phyloP scores from a whole-genome alignment of 257 asterid genomes.

The Przewalskia tangutica region DNA sequence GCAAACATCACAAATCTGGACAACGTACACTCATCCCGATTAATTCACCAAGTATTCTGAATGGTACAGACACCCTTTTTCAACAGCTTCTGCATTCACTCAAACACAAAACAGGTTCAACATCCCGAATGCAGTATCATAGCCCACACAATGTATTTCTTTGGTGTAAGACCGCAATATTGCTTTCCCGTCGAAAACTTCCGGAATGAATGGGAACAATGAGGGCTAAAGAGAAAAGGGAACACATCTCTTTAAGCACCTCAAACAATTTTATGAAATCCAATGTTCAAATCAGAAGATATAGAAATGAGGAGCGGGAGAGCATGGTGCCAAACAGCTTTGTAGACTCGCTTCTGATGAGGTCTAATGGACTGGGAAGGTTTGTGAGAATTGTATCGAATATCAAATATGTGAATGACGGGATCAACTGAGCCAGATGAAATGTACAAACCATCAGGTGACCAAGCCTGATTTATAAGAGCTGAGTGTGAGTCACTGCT shows the following conservation, averaged over 20 bases:
- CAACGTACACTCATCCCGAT: neutral
- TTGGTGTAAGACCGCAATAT: neutral
- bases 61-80: neutral
- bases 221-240: neutral
- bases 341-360: conserved; percentile 87
- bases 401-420: conserved; percentile 67
- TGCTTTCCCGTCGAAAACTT: neutral
- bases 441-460: conserved; percentile 74
- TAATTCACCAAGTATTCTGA: neutral
- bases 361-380: conserved; percentile 74
- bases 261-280: conserved; percentile 47
- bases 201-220: neutral
- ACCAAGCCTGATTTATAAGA: conserved; percentile 83
- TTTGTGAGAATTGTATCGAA: conserved; percentile 43
- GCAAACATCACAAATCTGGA: neutral
- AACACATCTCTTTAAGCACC: neutral
- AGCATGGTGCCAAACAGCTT: conserved; percentile 79
- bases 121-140: neutral
- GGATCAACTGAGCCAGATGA: conserved; percentile 94
- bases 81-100: neutral
- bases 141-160: neutral
- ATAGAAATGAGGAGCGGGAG: conserved; percentile 79
- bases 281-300: conserved; percentile 79
- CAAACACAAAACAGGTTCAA: neutral
- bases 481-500: conserved; percentile 84